Conservation (phyloP, 2,329 filamentous ascomycete species). For the Thermothelomyces thermophilus region DNA sequence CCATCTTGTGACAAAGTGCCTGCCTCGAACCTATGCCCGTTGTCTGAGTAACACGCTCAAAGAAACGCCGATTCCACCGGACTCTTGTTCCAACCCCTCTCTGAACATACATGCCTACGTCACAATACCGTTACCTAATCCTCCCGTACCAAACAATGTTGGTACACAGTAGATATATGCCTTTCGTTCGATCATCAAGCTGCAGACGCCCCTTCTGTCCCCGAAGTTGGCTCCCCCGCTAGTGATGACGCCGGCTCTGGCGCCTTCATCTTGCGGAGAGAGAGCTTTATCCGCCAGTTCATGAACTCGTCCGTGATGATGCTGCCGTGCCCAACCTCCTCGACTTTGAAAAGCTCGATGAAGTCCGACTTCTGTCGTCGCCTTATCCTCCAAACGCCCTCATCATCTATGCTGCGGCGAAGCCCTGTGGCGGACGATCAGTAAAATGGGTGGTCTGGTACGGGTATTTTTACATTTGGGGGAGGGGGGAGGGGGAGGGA, state of each 20-base stretch:
- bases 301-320: conserved; percentile 74
- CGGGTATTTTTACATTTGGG: too few species aligned
- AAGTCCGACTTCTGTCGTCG: conserved; percentile 53
- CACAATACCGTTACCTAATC: too few species aligned
- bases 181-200: background rate
- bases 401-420: conserved; percentile 55
- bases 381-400: conserved; percentile 75
- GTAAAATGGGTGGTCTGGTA: too few species aligned
- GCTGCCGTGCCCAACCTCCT: conserved; percentile 66
- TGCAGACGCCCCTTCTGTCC: background rate
- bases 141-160: background rate
- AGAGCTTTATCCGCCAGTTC: conserved; percentile 60
- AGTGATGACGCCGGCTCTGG: background rate
- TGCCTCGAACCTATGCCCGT: too few species aligned
- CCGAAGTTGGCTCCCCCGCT: background rate
- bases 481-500: conserved; percentile 11
- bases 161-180: background rate
- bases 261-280: conserved; percentile 26
- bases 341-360: conserved; percentile 68
- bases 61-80: too few species aligned
- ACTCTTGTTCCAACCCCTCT: too few species aligned
- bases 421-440: conserved; percentile 45
- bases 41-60: too few species aligned
- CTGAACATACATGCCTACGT: too few species aligned
- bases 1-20: too few species aligned